phyloP scores from a whole-genome alignment of 257 asterid species.

The Rubia yunnanensis region DNA sequence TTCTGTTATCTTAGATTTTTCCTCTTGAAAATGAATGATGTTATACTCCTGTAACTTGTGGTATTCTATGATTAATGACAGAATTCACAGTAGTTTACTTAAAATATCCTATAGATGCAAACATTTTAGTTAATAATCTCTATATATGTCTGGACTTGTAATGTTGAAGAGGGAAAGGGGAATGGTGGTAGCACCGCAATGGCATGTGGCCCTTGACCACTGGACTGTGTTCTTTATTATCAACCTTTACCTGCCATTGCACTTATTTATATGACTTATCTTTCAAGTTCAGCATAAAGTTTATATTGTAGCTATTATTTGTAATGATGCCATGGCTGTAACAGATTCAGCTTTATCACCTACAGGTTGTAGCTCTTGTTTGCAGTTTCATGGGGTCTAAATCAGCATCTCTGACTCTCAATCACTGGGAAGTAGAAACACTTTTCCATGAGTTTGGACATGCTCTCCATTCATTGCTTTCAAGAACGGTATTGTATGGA shows the following conservation, averaged over 20 bases:
- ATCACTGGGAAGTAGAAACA: slow-evolving; percentile 88
- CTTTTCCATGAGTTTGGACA: slow-evolving; percentile 98
- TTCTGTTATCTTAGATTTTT: slow-evolving; percentile 9
- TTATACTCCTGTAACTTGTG: neutral
- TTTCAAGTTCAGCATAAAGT: neutral
- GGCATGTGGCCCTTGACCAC: neutral
- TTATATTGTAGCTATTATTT: neutral
- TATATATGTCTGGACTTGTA: neutral
- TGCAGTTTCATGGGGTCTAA: slow-evolving; percentile 77
- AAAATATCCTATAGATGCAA: neutral
- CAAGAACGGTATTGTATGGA: slow-evolving; percentile 70
- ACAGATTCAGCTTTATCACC: slow-evolving; percentile 14
- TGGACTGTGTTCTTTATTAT: neutral
- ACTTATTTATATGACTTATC: neutral
- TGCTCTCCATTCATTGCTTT: slow-evolving; percentile 96
- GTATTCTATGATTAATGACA: neutral
- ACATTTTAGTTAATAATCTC: neutral
- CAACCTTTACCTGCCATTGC: neutral
- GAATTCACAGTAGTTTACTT: neutral
- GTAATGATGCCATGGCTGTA: slow-evolving; percentile 2
- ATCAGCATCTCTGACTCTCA: slow-evolving; percentile 50
- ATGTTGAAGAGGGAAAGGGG: neutral
- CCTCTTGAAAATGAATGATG: neutral
- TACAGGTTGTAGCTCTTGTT: slow-evolving; percentile 92
- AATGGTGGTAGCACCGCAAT: neutral